Percentiles rank a stretch among this genome's conserved stretches.
phyloP scores from a whole-genome alignment of 768 basidiomycete species.

The Lactarius akahatsu region DNA sequence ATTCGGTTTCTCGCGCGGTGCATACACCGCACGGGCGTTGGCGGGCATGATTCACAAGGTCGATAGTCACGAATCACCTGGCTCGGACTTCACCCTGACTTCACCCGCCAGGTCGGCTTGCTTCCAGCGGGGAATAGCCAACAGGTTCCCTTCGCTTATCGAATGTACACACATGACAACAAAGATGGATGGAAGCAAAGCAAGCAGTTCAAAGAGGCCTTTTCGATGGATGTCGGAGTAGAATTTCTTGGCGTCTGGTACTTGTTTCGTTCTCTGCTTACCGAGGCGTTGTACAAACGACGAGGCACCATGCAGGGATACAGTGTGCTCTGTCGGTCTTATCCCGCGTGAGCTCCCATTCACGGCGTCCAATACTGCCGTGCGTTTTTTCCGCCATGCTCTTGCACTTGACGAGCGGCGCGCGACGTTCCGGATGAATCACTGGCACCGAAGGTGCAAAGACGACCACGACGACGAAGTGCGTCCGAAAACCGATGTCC shows the following conservation, averaged over 20 bases:
- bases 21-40: slow-evolving; percentile 66
- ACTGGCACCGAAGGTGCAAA: slow-evolving; percentile 33
- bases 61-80: neutral
- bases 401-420: slow-evolving; percentile 68
- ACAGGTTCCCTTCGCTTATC: slow-evolving; percentile 76
- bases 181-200: slow-evolving; percentile 61
- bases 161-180: slow-evolving; percentile 65
- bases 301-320: slow-evolving; percentile 52
- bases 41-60: slow-evolving; percentile 78
- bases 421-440: slow-evolving; percentile 48
- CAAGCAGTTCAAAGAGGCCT: slow-evolving; percentile 68
- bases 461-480: slow-evolving; percentile 43
- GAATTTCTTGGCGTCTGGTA: slow-evolving; percentile 77
- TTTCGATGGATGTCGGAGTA: slow-evolving; percentile 71
- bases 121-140: slow-evolving; percentile 69
- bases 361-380: slow-evolving; percentile 56
- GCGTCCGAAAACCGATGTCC: slow-evolving; percentile 50
- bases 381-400: slow-evolving; percentile 69
- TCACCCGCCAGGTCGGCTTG: slow-evolving; percentile 54
- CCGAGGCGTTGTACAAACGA: neutral
- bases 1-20: slow-evolving; percentile 80
- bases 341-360: slow-evolving; percentile 65
- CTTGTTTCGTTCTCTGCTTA: neutral
- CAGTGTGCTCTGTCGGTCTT: slow-evolving; percentile 69
- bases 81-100: neutral